Evolutionary conservation across 2,329 filamentous ascomycete genomes (phyloP), one percentile per base, ranked within the genome.

Genomic region (Botrytis hyacinthi): DNA sequence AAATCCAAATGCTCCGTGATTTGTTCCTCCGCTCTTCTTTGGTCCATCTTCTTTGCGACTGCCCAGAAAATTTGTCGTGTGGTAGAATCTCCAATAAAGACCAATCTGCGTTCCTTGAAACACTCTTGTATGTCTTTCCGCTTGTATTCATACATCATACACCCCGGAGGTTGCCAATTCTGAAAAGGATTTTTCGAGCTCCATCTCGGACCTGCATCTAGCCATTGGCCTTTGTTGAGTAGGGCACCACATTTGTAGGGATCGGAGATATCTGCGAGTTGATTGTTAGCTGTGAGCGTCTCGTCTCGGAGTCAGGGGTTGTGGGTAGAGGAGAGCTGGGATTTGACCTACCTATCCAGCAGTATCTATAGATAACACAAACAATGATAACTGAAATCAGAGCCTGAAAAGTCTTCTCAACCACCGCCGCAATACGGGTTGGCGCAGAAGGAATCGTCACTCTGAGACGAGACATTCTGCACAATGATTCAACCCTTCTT

Each of bases 11-110:
- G 81, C 32, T 81, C 80, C 2, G 79, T 76, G 26, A 83, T 79
- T 44, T 82, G 80, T 42, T 80, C 76, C 22, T 83, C 79, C 5
- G 84, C 83, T 42, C 81, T 79, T 26, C 80, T 76, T 32, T 81
- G 80, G 73, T 87, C 83, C 42, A 90, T 81, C 75, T 85, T 86
- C 73, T 82, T 83, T 29, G 85, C 85, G 4, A 85, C 83, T 68
- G 87, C 87, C 85, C 88, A 90, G 79, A 88, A 92, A 9, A 91
- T 80, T 76, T 90, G 87, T 20, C 89, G 85, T 12, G 86, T 85
- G 1, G 86, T 87, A 2, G 87, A 87, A 79, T 92, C 90, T 54
- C 90, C 90, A 40, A 86, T 84, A 76, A 92, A 89, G 26, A 90
- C 83, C n/a, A 91, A 77, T 68, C 84, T 84, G 12, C 85, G 85